Base-by-base conservation (phyloP, 305 asterid species). In the Fraxinus platypoda region DNA sequence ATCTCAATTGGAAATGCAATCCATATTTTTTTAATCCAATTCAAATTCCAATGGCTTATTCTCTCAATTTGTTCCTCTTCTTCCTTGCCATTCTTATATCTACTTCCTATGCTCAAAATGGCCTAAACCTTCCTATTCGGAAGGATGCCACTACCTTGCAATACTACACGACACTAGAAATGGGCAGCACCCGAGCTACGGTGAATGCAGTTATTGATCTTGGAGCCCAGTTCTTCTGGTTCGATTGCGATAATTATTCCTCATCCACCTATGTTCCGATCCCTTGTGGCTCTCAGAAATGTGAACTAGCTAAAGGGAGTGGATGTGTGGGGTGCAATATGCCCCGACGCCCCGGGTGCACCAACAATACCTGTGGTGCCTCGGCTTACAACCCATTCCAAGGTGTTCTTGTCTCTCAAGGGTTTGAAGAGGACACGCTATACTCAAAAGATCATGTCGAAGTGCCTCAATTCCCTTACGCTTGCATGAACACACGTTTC, bases 261-360 rank as follows among this genome's bases (percentile, higher is more conserved):
- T 89, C 92, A 3, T 17, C 8, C 30, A 76, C 90, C 1, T 89
- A 89, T 73, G 81, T 85, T 25, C 87, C 90, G 0, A 78, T 87
- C 78, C 74, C 85, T 15, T 89, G 92, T 68, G 82, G 21, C 80
- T 76, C 88, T 1, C 1, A 80, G 23, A 79, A 78, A 66, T 89
- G 92, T 43, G 68, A 33, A 11, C 2, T 28, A 38, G 84, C 84
- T 19, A 80, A 31, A 17, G 82, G 85, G 0, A 2, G 26, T 30
- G 92, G 92, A n/a, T 89, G 92, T 76, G 1, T 84, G 0, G 37
- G 84, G 38, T 89, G 92, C 84, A 81, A 80, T n/a, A 31, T 25
- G 33, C 85, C 90, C 8, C 30, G 76, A 2, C 82, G 91, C n/a
- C 91, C 92, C 43, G 88, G 90, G 17, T 89, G 92, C 87, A 74